phyloP scores from a whole-genome alignment of 192 early-diverging fungal genomes.

The Haplosporangium gracile region DNA sequence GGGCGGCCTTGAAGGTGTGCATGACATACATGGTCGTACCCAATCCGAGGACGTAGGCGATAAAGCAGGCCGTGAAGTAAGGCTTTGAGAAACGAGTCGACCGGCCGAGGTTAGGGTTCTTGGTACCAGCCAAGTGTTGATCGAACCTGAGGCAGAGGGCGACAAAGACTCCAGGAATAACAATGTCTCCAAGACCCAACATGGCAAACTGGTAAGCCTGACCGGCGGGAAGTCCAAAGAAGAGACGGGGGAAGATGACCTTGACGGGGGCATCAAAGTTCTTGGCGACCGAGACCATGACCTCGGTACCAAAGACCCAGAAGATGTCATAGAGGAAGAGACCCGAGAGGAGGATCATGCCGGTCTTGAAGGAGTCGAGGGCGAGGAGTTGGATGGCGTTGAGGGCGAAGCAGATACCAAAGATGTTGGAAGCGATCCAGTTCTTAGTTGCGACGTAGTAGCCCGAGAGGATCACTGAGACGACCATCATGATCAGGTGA shows the following conservation, averaged over 20 bases:
- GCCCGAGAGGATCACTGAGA: slow-evolving; percentile 72
- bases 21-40: slow-evolving; percentile 92
- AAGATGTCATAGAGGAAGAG: slow-evolving; percentile 98
- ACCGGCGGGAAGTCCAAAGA: slow-evolving; percentile 64
- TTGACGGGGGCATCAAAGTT: slow-evolving; percentile 98
- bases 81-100: slow-evolving; percentile 81
- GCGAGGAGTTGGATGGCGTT: slow-evolving; percentile 88
- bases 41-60: slow-evolving; percentile 87
- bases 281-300: slow-evolving; percentile 98
- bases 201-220: slow-evolving; percentile 80
- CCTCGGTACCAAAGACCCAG: slow-evolving; percentile 99
- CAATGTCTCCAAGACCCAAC: slow-evolving; percentile 97
- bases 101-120: slow-evolving; percentile 65
- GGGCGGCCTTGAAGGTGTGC: slow-evolving; percentile 96
- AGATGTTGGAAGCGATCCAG: slow-evolving; percentile 93
- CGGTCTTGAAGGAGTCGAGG: slow-evolving; percentile 96
- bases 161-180: slow-evolving; percentile 95
- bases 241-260: slow-evolving; percentile 87
- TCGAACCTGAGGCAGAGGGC: slow-evolving; percentile 93
- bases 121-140: slow-evolving; percentile 77
- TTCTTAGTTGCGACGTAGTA: slow-evolving; percentile 89
- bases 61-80: slow-evolving; percentile 89
- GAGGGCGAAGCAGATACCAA: slow-evolving; percentile 89
- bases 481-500: slow-evolving; percentile 71
- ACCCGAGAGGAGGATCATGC: slow-evolving; percentile 92